Conservation (phyloP, 1,139 yeast genomes). For the Maudiozyma humilis region DNA sequence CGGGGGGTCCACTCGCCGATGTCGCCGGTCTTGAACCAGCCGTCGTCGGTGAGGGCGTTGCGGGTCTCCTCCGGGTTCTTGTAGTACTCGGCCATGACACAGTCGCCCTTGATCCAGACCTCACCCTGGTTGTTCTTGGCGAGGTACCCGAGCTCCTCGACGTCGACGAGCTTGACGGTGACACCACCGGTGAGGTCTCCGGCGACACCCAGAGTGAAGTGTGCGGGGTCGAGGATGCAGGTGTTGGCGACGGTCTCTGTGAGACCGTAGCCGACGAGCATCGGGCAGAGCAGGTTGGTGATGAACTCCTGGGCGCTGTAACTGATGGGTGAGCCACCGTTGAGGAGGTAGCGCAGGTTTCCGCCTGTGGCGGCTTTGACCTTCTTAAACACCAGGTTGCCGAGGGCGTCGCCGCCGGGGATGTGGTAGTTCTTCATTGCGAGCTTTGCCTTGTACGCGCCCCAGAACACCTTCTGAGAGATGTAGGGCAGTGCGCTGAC, state of each 20-base stretch:
- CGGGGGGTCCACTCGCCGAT: conserved; percentile 84
- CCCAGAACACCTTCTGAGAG: conserved; percentile 82
- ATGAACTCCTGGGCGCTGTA: conserved; percentile 80
- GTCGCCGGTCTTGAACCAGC: conserved; percentile 95
- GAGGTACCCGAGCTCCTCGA: conserved; percentile 81
- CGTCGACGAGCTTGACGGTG: conserved; percentile 86
- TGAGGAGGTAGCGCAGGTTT: conserved; percentile 57
- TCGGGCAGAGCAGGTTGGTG: conserved; percentile 69
- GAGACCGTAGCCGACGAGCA: conserved; percentile 92
- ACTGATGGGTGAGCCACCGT: conserved; percentile 93
- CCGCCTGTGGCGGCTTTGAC: conserved; percentile 97
- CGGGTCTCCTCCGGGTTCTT: conserved; percentile 76
- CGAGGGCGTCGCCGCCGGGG: conserved; percentile 63
- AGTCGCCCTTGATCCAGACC: conserved; percentile 66
- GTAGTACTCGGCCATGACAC: conserved; percentile 70
- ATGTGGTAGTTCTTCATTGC: conserved; percentile 53
- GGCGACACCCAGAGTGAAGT: conserved; percentile 63
- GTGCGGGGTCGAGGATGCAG: conserved; percentile 54
- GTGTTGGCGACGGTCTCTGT: conserved; percentile 95
- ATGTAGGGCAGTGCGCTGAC: conserved; percentile 57
- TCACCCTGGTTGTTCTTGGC: conserved; percentile 95
- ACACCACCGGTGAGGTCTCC: conserved; percentile 80
- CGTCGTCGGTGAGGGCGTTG: conserved; percentile 64
- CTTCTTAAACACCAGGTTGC: conserved; percentile 70
- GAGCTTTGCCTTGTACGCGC: conserved; percentile 67